A percentile compares a stretch with the other conserved stretches of the same genome.
phyloP scores from a whole-genome alignment of 2,329 filamentous ascomycete genomes.

The Bipolaris sorokiniana region DNA sequence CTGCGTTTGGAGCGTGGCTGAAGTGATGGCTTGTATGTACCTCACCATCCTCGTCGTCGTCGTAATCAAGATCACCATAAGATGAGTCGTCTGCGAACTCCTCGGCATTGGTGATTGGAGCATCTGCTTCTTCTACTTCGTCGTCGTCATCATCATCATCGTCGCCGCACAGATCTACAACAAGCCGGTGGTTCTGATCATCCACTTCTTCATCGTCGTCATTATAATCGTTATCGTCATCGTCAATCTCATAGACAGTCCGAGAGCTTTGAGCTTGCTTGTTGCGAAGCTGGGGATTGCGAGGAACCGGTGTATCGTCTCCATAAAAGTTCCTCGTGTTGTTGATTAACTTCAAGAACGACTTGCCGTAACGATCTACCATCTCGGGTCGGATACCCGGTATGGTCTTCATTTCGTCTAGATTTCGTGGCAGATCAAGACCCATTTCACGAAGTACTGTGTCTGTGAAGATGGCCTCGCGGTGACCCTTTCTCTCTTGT shows the following conservation, averaged over 20 bases:
- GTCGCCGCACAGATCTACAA: conserved; percentile 54
- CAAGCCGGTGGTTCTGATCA: conserved; percentile 58
- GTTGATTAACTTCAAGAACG: conserved; percentile 65
- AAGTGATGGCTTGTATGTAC: conserved; percentile 41
- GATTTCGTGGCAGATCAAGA: conserved; percentile 67
- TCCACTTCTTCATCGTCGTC: conserved; percentile 50
- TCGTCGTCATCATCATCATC: conserved; percentile 44
- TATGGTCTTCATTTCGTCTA: conserved; percentile 68
- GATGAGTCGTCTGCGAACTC: conserved; percentile 31
- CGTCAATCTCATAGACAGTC: conserved; percentile 42
- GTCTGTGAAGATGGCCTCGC: conserved; percentile 69
- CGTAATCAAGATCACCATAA: conserved; percentile 32
- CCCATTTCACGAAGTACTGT: conserved; percentile 75
- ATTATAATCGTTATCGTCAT: conserved; percentile 43
- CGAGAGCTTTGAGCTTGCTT: conserved; percentile 21
- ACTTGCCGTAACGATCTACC: conserved; percentile 65
- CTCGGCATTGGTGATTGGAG: conserved; percentile 7
- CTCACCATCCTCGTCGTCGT: conserved; percentile 23
- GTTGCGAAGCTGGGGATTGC: conserved; percentile 18
- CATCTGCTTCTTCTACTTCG: conserved; percentile 41
- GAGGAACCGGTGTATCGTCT: conserved; percentile 22
- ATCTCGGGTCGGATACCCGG: conserved; percentile 67
- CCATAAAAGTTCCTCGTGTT: conserved; percentile 38
- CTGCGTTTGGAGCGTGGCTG: conserved; percentile 26
- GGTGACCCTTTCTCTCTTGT: conserved; percentile 64